phyloP scores from a whole-genome alignment of 2,329 filamentous ascomycete species.

The Penicillium sp. region DNA sequence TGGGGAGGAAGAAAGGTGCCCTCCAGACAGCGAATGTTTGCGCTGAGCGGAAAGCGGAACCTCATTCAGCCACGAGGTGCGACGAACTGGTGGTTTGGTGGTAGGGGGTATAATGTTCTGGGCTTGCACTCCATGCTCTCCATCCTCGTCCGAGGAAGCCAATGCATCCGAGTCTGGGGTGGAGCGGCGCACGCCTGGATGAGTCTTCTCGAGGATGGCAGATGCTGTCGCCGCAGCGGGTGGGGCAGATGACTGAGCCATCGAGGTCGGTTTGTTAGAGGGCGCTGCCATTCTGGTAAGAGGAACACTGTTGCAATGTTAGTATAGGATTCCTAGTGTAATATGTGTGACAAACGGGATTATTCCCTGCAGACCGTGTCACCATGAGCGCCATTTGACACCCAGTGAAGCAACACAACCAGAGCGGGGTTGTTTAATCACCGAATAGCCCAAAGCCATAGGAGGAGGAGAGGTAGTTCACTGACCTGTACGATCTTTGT shows the following conservation, averaged over 20 bases:
- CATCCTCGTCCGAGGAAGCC: constrained; percentile 91
- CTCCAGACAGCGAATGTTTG: constrained; percentile 73
- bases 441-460: background rate
- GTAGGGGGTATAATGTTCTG: constrained; percentile 50
- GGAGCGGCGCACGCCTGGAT: constrained; percentile 68
- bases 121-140: constrained; percentile 62
- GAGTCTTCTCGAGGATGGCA: constrained; percentile 71
- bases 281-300: constrained; percentile 44
- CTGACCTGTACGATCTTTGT: constrained; percentile 15
- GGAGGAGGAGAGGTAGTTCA: background rate
- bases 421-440: constrained; percentile 4
- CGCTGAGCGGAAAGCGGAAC: constrained; percentile 67
- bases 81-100: constrained; percentile 61
- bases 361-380: constrained; percentile 3
- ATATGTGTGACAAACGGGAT: constrained; percentile 1
- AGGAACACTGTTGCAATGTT: constrained; percentile 11
- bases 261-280: constrained; percentile 27
- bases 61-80: constrained; percentile 85
- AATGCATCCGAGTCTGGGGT: constrained; percentile 94
- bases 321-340: background rate
- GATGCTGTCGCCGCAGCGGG: constrained; percentile 61
- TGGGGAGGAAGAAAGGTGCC: constrained; percentile 72
- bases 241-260: constrained; percentile 41
- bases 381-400: constrained; percentile 9
- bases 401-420: constrained; percentile 8